phyloP scores from a whole-genome alignment of 139 green algal species.

The Coelastrella sp. region DNA sequence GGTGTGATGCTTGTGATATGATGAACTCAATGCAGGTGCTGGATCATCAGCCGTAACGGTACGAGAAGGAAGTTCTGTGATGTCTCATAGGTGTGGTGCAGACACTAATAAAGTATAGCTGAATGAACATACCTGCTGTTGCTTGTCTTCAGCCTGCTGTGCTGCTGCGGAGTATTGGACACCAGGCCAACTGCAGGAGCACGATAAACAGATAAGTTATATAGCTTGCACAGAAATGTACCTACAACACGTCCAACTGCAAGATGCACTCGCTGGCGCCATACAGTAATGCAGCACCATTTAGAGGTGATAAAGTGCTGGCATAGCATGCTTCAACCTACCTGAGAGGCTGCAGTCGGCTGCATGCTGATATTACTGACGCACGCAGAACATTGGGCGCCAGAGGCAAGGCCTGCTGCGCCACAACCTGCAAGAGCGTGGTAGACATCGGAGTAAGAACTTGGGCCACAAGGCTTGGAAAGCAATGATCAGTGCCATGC shows the following conservation, averaged over 20 bases:
- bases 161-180: background rate
- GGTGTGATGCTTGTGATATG: too few species aligned
- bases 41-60: too few species aligned
- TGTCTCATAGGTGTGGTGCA: too few species aligned
- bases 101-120: background rate
- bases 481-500: background rate
- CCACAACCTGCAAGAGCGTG: conserved; percentile 14
- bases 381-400: background rate
- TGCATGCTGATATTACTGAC: background rate
- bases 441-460: background rate
- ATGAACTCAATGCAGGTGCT: background rate
- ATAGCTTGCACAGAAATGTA: too few species aligned
- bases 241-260: too few species aligned
- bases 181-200: background rate
- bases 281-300: too few species aligned
- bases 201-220: background rate
- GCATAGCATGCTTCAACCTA: background rate
- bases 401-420: conserved; percentile 2
- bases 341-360: conserved; percentile 2
- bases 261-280: too few species aligned
- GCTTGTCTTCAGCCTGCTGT: background rate
- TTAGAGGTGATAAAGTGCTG: too few species aligned
- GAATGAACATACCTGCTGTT: background rate
- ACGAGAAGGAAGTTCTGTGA: too few species aligned
- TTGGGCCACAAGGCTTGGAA: background rate